Evolutionary conservation across 352 stramenopile genomes (phyloP).

Genomic region (Globisporangium barbulae): DNA sequence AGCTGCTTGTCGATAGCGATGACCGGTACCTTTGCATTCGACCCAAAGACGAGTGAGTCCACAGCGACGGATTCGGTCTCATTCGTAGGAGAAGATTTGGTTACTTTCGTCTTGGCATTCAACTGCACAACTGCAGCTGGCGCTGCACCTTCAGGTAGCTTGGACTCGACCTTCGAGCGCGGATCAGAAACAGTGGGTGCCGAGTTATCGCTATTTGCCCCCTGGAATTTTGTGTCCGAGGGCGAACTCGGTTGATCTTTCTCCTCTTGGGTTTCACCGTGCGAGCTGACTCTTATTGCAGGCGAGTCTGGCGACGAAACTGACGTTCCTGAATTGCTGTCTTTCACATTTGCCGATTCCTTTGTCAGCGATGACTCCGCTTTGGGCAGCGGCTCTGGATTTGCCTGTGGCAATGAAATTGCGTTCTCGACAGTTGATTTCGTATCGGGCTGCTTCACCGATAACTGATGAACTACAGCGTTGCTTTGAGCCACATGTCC

Average conservation of each 20-base stretch:
- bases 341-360: neutral
- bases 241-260: neutral
- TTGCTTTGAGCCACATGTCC: neutral
- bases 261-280: neutral
- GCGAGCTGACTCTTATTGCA: neutral
- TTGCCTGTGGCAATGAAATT: neutral
- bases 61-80: neutral
- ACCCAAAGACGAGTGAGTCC: neutral
- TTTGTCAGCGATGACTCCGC: neutral
- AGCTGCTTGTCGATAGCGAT: slow-evolving; percentile 10
- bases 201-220: neutral
- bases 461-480: neutral
- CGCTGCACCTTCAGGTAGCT: neutral
- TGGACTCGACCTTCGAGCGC: neutral
- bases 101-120: neutral
- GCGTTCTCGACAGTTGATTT: neutral
- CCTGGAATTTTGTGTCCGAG: neutral
- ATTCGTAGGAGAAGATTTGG: neutral
- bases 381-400: neutral
- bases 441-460: neutral
- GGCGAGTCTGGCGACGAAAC: neutral
- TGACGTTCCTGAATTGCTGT: neutral
- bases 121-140: neutral
- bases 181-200: neutral
- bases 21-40: neutral